A percentile compares a stretch with the other conserved stretches of the same genome.
Evolutionary conservation across 2,329 filamentous ascomycete genomes (phyloP).

Genomic region (Rutstroemia sp.): DNA sequence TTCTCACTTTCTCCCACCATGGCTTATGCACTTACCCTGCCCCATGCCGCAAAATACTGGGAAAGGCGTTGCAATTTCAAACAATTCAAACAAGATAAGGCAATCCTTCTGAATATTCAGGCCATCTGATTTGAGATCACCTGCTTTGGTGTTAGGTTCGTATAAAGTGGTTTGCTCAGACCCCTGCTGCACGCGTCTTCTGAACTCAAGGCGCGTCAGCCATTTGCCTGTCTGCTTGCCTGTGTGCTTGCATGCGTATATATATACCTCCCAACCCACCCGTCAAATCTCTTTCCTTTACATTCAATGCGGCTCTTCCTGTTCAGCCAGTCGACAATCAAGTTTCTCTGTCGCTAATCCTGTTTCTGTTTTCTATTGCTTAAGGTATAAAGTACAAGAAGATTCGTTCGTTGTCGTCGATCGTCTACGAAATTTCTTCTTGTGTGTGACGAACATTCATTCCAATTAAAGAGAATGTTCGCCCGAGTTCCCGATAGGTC

Average conservation of each 20-base stretch:
- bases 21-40: conserved; percentile 1
- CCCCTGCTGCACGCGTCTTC: neutral
- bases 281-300: neutral
- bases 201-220: neutral
- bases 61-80: neutral
- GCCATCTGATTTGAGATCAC: neutral
- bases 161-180: neutral
- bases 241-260: neutral
- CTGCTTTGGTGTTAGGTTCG: conserved; percentile 3
- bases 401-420: neutral
- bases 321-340: neutral
- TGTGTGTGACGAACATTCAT: neutral
- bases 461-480: conserved; percentile 21
- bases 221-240: neutral
- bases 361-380: neutral
- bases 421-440: neutral
- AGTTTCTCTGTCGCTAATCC: neutral
- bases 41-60: neutral
- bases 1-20: neutral
- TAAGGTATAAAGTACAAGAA: neutral
- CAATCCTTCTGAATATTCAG: conserved; percentile 1
- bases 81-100: neutral
- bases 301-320: conserved; percentile 1
- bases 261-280: neutral
- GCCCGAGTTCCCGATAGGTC: conserved; percentile 23